Evolutionary conservation across 1,284 basidiomycete species (phyloP), one percentile per base, ranked within the genome.

Genomic region (Trichosporon inkin): DNA sequence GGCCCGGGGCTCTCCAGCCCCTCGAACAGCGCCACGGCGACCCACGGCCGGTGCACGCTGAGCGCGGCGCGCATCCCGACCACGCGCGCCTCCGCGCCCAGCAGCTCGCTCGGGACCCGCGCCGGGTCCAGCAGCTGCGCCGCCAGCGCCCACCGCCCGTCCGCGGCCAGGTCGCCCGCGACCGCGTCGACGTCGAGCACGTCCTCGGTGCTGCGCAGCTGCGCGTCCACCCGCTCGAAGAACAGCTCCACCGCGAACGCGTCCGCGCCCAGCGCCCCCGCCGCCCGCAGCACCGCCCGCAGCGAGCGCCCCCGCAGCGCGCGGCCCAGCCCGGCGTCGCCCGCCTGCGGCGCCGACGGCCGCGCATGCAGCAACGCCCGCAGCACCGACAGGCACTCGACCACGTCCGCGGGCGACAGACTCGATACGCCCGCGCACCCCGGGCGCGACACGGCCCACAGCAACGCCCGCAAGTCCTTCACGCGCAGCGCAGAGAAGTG

Each of bases 181-280:
- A 71, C 54, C 10, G 34, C 54, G 6, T 66, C 60, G 11, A 65
- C 36, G 34, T 62, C 53, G 19, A 67, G 44, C 17, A 67, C 53
- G 10, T 34, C 32, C 20, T 35, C 20, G 13, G 57, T 36, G 1
- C 36, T 17, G 19, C 51, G 53, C 16, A 47, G 13, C 39, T 58
- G 54, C 47, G 58, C 58, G 51, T 61, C 55, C 52, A 67, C 40
- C 16, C 60, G 56, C 24, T 67, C 65, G 14, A 47, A 28, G 28
- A 65, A 67, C n/a, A 63, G 75, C 81, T 99, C 76, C 79, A 82
- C 28, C 80, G 82, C 10, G 86, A 88, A 82, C 87, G 84, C 54
- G 96, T 99, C 78, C 85, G 84, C 60, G 98, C 93, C 2, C 99
- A 96, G 74, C 98, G 99, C 71, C 98, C 99, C 68, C 98, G 96